phyloP scores from a whole-genome alignment of 768 basidiomycete genomes.

The Postia placenta region DNA sequence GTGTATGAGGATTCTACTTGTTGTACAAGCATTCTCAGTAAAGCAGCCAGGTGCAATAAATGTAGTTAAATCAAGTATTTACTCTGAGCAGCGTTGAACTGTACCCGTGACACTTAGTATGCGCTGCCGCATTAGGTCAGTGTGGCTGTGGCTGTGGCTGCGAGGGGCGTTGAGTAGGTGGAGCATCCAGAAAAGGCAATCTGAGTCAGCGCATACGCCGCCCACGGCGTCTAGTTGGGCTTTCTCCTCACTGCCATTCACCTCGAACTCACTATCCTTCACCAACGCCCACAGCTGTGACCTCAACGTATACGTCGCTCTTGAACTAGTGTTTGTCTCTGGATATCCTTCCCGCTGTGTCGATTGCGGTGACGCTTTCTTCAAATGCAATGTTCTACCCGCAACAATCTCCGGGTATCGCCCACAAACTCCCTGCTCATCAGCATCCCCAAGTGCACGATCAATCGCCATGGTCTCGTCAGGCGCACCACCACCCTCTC shows the following conservation, averaged over 20 bases:
- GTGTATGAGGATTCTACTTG: too few relatives aligned
- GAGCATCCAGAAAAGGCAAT: neutral
- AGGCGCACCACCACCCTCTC: constrained; percentile 50
- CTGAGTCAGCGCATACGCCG: constrained; percentile 5
- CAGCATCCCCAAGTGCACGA: constrained; percentile 41
- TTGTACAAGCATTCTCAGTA: too few relatives aligned
- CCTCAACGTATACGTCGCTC: constrained; percentile 1
- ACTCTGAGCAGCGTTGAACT: too few relatives aligned
- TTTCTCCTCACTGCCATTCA: constrained; percentile 21
- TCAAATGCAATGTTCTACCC: constrained; percentile 73
- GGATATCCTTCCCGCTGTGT: neutral
- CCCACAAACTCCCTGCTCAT: constrained; percentile 68
- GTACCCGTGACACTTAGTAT: too few relatives aligned
- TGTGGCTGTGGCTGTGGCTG: neutral
- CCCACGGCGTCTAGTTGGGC: constrained; percentile 9
- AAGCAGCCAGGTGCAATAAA: too few relatives aligned
- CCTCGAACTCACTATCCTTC: constrained; percentile 19
- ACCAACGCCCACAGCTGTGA: constrained; percentile 20
- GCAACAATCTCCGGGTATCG: constrained; percentile 77
- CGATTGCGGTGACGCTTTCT: constrained; percentile 17
- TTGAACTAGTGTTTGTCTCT: neutral
- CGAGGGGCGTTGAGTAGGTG: neutral
- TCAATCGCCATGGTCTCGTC: constrained; percentile 65
- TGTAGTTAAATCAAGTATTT: too few relatives aligned
- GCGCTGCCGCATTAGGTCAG: too few relatives aligned